Evolutionary conservation across 768 basidiomycete genomes (phyloP), one percentile per base, ranked within the genome.

Genomic region (Galerina marginata): DNA sequence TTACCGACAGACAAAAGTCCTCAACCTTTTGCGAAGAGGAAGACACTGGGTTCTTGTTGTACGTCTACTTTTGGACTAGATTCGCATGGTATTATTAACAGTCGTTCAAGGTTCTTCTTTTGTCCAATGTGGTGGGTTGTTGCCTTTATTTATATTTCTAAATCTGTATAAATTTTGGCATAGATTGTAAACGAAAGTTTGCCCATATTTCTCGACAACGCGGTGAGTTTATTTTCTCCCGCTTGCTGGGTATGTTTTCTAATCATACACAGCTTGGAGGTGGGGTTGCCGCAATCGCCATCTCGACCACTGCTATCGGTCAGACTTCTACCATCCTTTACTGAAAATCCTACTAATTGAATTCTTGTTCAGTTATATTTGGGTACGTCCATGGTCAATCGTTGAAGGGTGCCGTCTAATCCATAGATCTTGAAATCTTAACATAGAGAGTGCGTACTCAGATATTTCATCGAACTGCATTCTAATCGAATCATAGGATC

Each of bases 31-130:
- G 79, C 75, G 79, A 40, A 84, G 79, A 65, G 91, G 92, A 0
- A 83, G 93, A 9, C 93, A 95, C 72, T 95, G 96, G 96, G 94
- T 98, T 6, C 84, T 98, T 12, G 96, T 97, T 25, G 95, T 94
- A 70, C 51, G 79, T 74, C 2, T n/a, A 12, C 6, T 25, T 42
- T 56, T 16, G 43, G 36, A 10, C 26, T 5, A 9, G 3, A 9
- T 15, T 23, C 26, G 20, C n/a, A 43, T 50, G 29, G 12, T 39
- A 6, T 14, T 6, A 25, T 26, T 36, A 53, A 40, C 36, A n/a
- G 42, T 3, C 20, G 45, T 36, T 14, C n/a, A 38, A 92, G 91
- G 91, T 95, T 6, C 81, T 99, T 2, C 82, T 98, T 0, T 79
- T 98, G 0, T 86, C 90, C 52, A 97, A 97, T 70, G 95, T 97